Conservation (phyloP, 805 yeast species). For the Metschnikowia orientalis region DNA sequence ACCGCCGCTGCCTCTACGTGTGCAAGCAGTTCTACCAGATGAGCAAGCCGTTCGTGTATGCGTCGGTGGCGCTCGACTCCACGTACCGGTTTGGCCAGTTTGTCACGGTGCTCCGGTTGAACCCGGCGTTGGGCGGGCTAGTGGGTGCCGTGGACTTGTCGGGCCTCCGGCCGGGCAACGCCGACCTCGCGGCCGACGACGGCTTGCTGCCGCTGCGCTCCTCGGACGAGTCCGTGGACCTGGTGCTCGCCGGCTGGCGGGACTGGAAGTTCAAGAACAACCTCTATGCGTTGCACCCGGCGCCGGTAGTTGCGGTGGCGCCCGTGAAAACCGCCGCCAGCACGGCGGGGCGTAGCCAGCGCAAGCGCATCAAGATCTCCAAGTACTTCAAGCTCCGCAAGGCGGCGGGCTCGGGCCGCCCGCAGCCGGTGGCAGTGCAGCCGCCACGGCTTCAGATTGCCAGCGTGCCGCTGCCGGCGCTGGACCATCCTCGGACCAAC, state of each 20-base stretch:
- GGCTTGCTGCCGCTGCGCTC: slow-evolving; percentile 9
- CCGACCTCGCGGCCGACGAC: slow-evolving; percentile 14
- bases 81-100: slow-evolving; percentile 81
- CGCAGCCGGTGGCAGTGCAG: neutral
- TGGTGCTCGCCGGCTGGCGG: slow-evolving; percentile 75
- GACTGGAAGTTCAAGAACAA: slow-evolving; percentile 82
- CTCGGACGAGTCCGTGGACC: slow-evolving; percentile 4
- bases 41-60: slow-evolving; percentile 54
- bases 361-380: slow-evolving; percentile 13
- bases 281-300: slow-evolving; percentile 41
- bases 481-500: slow-evolving; percentile 53
- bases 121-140: slow-evolving; percentile 50
- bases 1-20: slow-evolving; percentile 43
- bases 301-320: slow-evolving; percentile 16
- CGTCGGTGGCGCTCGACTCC: slow-evolving; percentile 53
- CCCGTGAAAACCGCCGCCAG: slow-evolving; percentile 15
- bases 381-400: slow-evolving; percentile 17
- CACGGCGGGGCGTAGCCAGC: slow-evolving; percentile 15
- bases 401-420: slow-evolving; percentile 6
- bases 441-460: neutral
- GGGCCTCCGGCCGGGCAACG: slow-evolving; percentile 31
- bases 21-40: slow-evolving; percentile 46
- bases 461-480: slow-evolving; percentile 5
- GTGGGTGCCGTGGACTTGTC: slow-evolving; percentile 62
- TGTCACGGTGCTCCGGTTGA: slow-evolving; percentile 58